A percentile compares a stretch with the other conserved stretches of the same genome.
Evolutionary conservation across 1,284 basidiomycete genomes (phyloP).

Genomic region (Coniophora puteana): DNA sequence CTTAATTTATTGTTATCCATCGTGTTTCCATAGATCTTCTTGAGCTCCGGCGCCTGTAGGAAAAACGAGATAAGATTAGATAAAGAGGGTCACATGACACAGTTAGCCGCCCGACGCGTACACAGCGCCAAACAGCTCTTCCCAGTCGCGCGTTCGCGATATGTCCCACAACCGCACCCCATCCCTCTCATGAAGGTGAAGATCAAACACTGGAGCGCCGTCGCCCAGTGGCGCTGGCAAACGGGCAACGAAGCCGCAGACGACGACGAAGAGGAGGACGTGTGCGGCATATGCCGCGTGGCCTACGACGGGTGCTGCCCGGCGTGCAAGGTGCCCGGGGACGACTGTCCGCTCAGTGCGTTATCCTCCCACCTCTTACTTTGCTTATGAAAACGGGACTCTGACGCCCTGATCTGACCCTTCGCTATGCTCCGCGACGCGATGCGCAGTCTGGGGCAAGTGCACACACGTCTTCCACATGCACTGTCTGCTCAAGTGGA

Average conservation of each 20-base stretch:
- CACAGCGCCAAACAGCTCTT: background rate
- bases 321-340: constrained; percentile 92
- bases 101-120: background rate
- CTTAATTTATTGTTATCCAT: no score
- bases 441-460: constrained; percentile 84
- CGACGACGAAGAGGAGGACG: constrained; percentile 75
- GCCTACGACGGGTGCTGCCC: constrained; percentile 93
- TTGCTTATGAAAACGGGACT: no score
- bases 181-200: constrained; percentile 87
- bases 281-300: constrained; percentile 92
- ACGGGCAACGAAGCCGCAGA: constrained; percentile 59
- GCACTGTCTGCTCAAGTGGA: constrained; percentile 95
- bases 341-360: constrained; percentile 92
- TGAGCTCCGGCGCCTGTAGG: no score
- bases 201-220: constrained; percentile 80
- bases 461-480: constrained; percentile 94
- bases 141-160: background rate
- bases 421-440: no score
- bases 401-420: no score
- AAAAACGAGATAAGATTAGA: no score
- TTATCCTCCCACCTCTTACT: constrained; percentile 19
- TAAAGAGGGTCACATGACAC: no score
- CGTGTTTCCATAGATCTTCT: no score
- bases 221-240: constrained; percentile 88
- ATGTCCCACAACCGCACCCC: background rate